Conservation (phyloP, 768 basidiomycete genomes). For the Leucocoprinus sp. region DNA sequence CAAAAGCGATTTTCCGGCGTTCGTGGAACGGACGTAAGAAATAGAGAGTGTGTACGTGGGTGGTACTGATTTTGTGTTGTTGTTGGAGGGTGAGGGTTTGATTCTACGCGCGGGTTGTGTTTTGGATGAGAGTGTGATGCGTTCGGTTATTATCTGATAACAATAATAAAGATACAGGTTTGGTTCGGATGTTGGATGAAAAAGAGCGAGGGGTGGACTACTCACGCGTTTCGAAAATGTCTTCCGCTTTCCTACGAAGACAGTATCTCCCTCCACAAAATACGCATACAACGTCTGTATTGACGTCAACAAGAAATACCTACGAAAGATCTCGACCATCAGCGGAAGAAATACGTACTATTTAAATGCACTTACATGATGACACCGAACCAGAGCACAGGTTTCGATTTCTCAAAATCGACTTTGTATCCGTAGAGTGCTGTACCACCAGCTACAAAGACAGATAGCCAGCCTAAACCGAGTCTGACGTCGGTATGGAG, state of each 20-base stretch:
- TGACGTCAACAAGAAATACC: slow-evolving; percentile 67
- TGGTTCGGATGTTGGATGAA: slow-evolving; percentile 94
- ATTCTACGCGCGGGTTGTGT: slow-evolving; percentile 43
- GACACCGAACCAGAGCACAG: slow-evolving; percentile 70
- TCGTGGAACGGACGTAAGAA: slow-evolving; percentile 71
- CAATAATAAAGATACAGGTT: not conserved
- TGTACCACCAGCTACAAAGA: slow-evolving; percentile 73
- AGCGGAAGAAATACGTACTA: slow-evolving; percentile 5
- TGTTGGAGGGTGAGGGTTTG: slow-evolving; percentile 22
- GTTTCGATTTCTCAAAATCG: slow-evolving; percentile 86
- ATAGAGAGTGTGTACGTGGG: slow-evolving; percentile 64
- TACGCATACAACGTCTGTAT: slow-evolving; percentile 78
- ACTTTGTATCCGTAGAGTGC: slow-evolving; percentile 80
- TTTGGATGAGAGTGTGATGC: slow-evolving; percentile 68
- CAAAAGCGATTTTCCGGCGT: slow-evolving; percentile 79
- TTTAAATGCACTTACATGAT: slow-evolving; percentile 46
- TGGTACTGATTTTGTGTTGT: slow-evolving; percentile 24
- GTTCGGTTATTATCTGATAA: slow-evolving; percentile 92
- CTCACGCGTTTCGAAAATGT: slow-evolving; percentile 76
- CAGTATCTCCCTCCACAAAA: slow-evolving; percentile 74
- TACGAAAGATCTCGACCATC: slow-evolving; percentile 20
- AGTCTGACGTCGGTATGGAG: slow-evolving; percentile 86
- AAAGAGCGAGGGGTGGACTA: not conserved
- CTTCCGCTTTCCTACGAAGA: slow-evolving; percentile 87
- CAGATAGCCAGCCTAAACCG: slow-evolving; percentile 78